Conservation (phyloP, 805 yeast genomes). For the Starmerella stellata region DNA sequence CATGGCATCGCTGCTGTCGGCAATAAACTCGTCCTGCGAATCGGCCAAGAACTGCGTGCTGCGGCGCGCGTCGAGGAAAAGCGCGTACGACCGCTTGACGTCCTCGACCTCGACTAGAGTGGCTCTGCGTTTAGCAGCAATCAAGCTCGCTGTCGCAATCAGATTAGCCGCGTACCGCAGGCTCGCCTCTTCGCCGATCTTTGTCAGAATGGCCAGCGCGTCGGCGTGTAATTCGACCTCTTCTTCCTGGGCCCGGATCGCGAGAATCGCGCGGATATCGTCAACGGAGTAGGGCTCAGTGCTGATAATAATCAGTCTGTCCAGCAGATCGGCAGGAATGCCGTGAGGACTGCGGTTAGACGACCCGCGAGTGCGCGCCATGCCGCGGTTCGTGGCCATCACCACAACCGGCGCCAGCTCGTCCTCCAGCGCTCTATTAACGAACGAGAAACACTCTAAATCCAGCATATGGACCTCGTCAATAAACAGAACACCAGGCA, state of each 20-base stretch:
- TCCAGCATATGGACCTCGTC: constrained; percentile 98
- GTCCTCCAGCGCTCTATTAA: constrained; percentile 90
- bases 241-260: constrained; percentile 85
- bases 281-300: constrained; percentile 61
- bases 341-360: constrained; percentile 92
- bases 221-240: constrained; percentile 70
- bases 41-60: constrained; percentile 58
- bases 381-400: constrained; percentile 95
- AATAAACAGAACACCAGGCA: constrained; percentile 91
- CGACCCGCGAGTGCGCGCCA: constrained; percentile 85
- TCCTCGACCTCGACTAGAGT: constrained; percentile 56
- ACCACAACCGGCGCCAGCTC: constrained; percentile 93
- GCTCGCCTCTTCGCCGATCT: constrained; percentile 77
- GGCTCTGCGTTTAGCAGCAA: constrained; percentile 65
- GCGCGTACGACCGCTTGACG: constrained; percentile 66
- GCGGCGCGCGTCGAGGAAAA: constrained; percentile 77
- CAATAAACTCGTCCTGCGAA: constrained; percentile 5
- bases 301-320: constrained; percentile 81
- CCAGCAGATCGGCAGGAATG: constrained; percentile 85
- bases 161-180: constrained; percentile 84
- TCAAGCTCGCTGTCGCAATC: constrained; percentile 74
- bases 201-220: constrained; percentile 72
- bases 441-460: constrained; percentile 84
- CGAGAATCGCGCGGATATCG: constrained; percentile 69
- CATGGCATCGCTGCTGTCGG: constrained; percentile 7